Evolutionary conservation across 768 basidiomycete species (phyloP).

Genomic region (Stropharia rugosoannulata): DNA sequence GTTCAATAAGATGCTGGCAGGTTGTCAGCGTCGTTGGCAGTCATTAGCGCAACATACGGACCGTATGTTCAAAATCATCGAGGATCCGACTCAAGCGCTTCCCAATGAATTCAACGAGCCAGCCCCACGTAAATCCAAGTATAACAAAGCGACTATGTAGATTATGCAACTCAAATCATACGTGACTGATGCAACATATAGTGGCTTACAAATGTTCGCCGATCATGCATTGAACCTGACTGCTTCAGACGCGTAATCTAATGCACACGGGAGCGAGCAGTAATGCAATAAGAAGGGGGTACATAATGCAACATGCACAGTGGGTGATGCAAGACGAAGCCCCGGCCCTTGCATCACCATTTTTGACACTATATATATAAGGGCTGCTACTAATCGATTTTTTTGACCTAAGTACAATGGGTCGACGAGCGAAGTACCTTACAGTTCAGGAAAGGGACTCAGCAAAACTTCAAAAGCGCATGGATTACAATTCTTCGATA

Average conservation of each 20-base stretch:
- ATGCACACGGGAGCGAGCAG: no score
- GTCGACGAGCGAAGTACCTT: neutral
- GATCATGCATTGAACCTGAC: no score
- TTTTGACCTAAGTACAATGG: no score
- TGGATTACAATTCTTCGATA: neutral
- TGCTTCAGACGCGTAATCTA: no score
- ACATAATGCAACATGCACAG: no score
- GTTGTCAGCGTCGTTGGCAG: neutral
- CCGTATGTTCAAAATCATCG: neutral
- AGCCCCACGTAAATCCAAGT: neutral
- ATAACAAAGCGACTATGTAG: neutral
- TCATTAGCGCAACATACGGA: neutral
- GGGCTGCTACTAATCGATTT: no score
- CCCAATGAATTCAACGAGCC: neutral
- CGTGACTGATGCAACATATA: neutral
- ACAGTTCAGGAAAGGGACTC: neutral
- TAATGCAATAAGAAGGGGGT: no score
- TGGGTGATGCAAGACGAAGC: no score
- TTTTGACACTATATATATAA: no score
- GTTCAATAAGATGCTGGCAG: neutral
- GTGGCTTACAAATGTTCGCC: no score
- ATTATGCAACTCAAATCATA: no score
- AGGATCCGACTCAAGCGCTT: neutral
- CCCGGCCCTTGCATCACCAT: no score
- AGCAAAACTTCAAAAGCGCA: neutral